Base-by-base conservation (phyloP, 768 basidiomycete species). In the Mycena floridula region DNA sequence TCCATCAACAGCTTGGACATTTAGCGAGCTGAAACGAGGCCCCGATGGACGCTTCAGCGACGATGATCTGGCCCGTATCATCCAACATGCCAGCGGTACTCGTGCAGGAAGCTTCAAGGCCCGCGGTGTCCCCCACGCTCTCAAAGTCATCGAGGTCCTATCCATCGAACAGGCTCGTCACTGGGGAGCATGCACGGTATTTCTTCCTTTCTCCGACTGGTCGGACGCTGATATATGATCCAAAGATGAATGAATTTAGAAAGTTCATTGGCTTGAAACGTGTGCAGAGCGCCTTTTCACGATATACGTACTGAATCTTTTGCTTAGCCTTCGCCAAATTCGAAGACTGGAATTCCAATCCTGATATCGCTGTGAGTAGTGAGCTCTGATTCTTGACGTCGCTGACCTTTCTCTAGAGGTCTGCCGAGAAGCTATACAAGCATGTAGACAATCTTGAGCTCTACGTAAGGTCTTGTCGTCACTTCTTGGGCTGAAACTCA, bases 61-160 rank as follows among this genome's bases (percentile, higher is more conserved):
- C 49, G 67, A 62, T 20, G 76, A 74, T 35, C 60, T 85, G 25
- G 76, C 75, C 0, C 56, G 58, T 9, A 60, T 78, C 26, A 53
- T 78, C 30, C 68, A 69, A 32, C 56, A 66, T 36, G 72, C 77
- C 4, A 79, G 73, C 1, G 66, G 69, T 44, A 58, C 47, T 25
- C 61, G 68, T 7, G 76, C 77, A 9, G 68, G 71, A 7, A 62
- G 72, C 12, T 77, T 68, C 58, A 56, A 73, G 23, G 76, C 69
- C 16, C 69, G 70, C 3, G 71, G 73, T 3, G 72, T 72, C 0
- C 76, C 78, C 0, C 57, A 54, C 2, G 69, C 66, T 3, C 54
- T 81, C 49, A 59, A 74, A 12, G 55, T 77, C 36, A 65, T 80
- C 22, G 81, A 82, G 54, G 71, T 79, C 13, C 60, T 81, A 62